A percentile compares a stretch with the other conserved stretches of the same genome.
Evolutionary conservation across 1,284 basidiomycete species (phyloP).

Genomic region (Austropuccinia psidii): DNA sequence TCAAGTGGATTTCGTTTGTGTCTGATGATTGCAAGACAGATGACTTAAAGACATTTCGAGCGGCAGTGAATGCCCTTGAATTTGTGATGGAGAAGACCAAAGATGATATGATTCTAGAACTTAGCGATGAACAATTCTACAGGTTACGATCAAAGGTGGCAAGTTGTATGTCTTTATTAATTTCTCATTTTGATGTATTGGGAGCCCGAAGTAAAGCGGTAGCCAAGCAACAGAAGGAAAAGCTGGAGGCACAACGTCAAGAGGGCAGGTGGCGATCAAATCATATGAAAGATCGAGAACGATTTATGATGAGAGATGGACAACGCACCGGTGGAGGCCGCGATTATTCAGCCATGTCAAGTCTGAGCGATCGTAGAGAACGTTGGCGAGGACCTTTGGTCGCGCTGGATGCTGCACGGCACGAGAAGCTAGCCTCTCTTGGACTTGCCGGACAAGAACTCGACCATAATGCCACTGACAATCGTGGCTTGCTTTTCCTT

Average conservation of each 20-base stretch:
- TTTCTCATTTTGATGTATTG: constrained; percentile 95
- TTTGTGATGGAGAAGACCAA: constrained; percentile 85
- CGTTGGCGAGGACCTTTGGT: constrained; percentile 51
- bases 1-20: constrained; percentile 96
- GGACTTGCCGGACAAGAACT: constrained; percentile 77
- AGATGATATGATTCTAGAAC: constrained; percentile 79
- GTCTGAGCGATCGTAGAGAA: constrained; percentile 28
- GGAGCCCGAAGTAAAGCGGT: constrained; percentile 81
- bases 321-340: constrained; percentile 35
- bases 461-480: constrained; percentile 81
- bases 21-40: constrained; percentile 96
- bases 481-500: constrained; percentile 79
- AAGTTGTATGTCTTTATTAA: constrained; percentile 89
- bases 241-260: constrained; percentile 54
- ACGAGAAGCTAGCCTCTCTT: constrained; percentile 59
- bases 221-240: constrained; percentile 64
- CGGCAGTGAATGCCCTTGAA: constrained; percentile 94
- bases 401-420: constrained; percentile 59
- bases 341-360: constrained; percentile 38
- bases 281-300: constrained; percentile 54
- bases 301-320: constrained; percentile 53
- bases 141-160: constrained; percentile 85
- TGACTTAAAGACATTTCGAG: constrained; percentile 93
- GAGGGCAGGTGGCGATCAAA: constrained; percentile 54
- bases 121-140: constrained; percentile 80